Evolutionary conservation across 345 rosid genomes (phyloP), one percentile per base, ranked within the genome.

Genomic region (Nasturtium officinale): DNA sequence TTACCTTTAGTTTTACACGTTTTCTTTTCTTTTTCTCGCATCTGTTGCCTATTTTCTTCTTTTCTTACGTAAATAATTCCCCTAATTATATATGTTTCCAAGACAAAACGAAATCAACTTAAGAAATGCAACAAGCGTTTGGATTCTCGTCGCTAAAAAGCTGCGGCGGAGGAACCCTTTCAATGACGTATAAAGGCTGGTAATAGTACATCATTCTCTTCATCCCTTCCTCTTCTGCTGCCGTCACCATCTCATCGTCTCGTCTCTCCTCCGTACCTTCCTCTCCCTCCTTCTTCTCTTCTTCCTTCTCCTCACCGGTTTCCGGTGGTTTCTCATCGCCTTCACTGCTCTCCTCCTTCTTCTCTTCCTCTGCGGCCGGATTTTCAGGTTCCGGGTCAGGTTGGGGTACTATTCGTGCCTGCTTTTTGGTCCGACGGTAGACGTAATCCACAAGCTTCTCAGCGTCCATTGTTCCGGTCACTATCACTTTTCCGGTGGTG

Each of bases 101-200:
- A 9, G 17, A 33, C 9, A 16, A 53, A 8, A 52, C 4, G 47
- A 57, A 35, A 47, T 4, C 18, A 60, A 30, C 65, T 84, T 76
- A 95, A 47, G 89, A 82, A 71, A 95, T 86, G 82, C 83, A 83
- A 62, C 99, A 95, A 5, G 99, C 99, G 62, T 95, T 90, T 15
- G 98, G 99, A 72, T 95, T 95, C 81, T 95, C 99, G 53, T 95
- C 99, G 40, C 99, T 95, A 77, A 91, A 95, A 57, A 91, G 86
- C 80, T 90, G 98, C 56, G 98, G 94, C 11, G 98, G 87, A 20
- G 92, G 96, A 72, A 89, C 85, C 65, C 80, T 79, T 71, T 95
- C 96, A 4, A 90, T 81, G 66, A 87, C 82, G 56, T 95, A 88
- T 50, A 79, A 70, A 9, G 93, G 96, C 64, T 89, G 89, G 61